phyloP scores from a whole-genome alignment of 2,329 filamentous ascomycete genomes.

The Colletotrichum sp. region DNA sequence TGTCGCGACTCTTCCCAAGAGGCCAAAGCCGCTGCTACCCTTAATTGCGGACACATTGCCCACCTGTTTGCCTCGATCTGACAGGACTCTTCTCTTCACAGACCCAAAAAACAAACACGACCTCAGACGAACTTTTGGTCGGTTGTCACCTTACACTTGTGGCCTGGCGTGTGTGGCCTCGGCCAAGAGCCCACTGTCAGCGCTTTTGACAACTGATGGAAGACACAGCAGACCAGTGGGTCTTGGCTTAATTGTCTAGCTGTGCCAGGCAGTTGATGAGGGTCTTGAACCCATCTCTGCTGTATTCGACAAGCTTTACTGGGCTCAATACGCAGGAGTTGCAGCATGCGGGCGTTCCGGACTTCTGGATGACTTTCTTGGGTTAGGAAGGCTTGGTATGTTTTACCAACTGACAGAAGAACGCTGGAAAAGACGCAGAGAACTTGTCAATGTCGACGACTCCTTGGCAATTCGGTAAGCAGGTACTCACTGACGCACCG shows the following conservation, averaged over 20 bases:
- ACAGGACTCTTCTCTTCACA: background rate
- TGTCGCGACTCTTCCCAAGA: background rate
- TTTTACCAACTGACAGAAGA: background rate
- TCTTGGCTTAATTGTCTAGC: background rate
- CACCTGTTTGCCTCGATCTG: background rate
- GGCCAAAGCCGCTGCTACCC: constrained; percentile 16
- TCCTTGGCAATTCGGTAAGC: background rate
- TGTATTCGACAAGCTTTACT: background rate
- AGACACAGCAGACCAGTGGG: background rate
- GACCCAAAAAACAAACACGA: background rate
- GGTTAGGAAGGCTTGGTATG: background rate
- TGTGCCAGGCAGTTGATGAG: background rate
- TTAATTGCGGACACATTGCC: background rate
- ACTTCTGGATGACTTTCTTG: background rate
- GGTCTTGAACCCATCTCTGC: background rate
- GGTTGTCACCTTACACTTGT: constrained; percentile 5
- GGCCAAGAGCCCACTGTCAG: background rate
- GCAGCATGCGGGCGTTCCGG: background rate
- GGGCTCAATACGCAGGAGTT: background rate
- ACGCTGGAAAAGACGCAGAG: background rate
- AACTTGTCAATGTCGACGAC: background rate
- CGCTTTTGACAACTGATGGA: constrained; percentile 13
- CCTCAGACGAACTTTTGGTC: background rate
- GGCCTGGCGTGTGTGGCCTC: background rate
- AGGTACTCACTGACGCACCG: background rate